A percentile compares a stretch with the other conserved stretches of the same genome.
Evolutionary conservation across 129 eudicot genomes (phyloP).

Genomic region (Tagetes erecta): DNA sequence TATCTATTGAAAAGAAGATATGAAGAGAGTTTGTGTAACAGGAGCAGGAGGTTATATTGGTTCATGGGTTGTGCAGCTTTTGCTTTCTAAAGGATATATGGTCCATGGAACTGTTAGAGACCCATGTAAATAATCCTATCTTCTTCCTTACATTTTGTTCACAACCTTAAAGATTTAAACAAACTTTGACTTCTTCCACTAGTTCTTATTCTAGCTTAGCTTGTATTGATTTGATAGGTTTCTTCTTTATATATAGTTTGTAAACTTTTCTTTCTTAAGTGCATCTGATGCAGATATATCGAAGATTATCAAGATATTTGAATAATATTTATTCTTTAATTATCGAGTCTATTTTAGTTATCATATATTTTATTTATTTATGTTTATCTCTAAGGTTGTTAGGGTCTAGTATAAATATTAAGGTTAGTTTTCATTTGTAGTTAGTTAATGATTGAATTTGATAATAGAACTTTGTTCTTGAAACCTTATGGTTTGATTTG

Average conservation of each 20-base stretch:
- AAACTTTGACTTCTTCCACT: conserved; percentile 1
- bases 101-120: conserved; percentile 50
- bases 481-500: too few species aligned
- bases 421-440: too few species aligned
- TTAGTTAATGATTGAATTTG: too few species aligned
- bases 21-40: conserved; percentile 45
- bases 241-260: not conserved
- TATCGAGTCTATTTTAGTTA: too few species aligned
- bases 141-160: not conserved
- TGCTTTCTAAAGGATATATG: conserved; percentile 43
- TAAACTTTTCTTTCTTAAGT: too few species aligned
- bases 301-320: too few species aligned
- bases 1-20: conserved; percentile 4
- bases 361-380: too few species aligned
- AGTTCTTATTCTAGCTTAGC: not conserved
- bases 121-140: conserved; percentile 31
- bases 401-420: too few species aligned
- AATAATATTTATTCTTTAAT: too few species aligned
- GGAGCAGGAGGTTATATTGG: conserved; percentile 52
- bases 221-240: not conserved
- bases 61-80: conserved; percentile 47
- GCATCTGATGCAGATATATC: too few species aligned
- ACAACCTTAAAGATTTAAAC: not conserved
- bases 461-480: too few species aligned
- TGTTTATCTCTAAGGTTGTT: too few species aligned